Evolutionary conservation across 306 rosid species (phyloP).

Genomic region (Inga leiocalycina): DNA sequence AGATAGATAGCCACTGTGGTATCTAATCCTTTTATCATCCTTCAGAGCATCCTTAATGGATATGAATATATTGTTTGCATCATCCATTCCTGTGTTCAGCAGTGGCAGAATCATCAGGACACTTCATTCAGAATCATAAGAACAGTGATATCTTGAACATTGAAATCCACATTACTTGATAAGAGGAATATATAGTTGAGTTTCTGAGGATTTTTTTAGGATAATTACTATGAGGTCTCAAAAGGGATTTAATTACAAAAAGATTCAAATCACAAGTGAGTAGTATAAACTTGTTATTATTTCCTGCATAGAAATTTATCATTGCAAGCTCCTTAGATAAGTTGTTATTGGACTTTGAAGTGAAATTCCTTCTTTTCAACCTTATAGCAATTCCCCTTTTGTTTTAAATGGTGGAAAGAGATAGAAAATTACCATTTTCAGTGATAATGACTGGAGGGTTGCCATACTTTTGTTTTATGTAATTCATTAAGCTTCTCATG

Average conservation of each 20-base stretch:
- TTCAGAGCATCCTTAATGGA: slow-evolving; percentile 48
- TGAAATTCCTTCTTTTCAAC: too few species aligned
- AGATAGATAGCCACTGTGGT: slow-evolving; percentile 55
- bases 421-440: neutral
- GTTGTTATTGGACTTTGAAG: too few species aligned
- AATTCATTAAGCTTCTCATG: slow-evolving; percentile 22
- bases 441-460: slow-evolving; percentile 12
- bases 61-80: neutral
- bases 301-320: too few species aligned
- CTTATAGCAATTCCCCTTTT: too few species aligned
- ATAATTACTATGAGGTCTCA: too few species aligned
- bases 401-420: neutral
- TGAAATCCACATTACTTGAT: neutral
- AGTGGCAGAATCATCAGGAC: neutral
- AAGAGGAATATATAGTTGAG: neutral
- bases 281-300: too few species aligned
- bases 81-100: neutral
- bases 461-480: slow-evolving; percentile 7
- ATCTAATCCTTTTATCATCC: slow-evolving; percentile 66
- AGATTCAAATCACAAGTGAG: too few species aligned
- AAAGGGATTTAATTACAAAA: too few species aligned
- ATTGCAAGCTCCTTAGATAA: too few species aligned
- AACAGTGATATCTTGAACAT: neutral
- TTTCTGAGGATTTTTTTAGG: neutral
- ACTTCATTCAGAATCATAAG: neutral